Evolutionary conservation across 202 grass and related monocot species (phyloP), one percentile per base, ranked within the genome.

Genomic region (Schoenoplectus triqueter): DNA sequence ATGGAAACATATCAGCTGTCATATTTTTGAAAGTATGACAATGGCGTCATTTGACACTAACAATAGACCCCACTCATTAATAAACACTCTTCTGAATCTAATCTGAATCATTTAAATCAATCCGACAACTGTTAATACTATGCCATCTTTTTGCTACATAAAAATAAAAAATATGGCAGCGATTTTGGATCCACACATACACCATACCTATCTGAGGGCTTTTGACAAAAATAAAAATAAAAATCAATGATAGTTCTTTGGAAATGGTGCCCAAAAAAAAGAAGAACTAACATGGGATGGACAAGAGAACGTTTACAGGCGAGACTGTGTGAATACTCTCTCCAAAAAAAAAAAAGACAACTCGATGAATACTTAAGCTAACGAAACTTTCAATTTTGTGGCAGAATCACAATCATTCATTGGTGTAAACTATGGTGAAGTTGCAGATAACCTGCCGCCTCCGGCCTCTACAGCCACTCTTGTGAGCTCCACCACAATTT

Each of bases 401-500:
- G 8, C 87, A 99, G 93, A 66, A 41, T 84, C 91, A 77, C 86
- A 99, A 86, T 86, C 93, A 73, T 88, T 92, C 82, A 89, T 99
- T 78, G 96, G 96, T 7, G 80, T 99, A n/a, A 99, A 99, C 84
- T 99, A 95, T 82, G 96, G 93, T 19, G 85, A 90, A 73, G 77
- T 94, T 45, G 91, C 96, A 0, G 93, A 99, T 87, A 95, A 99
- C 80, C 96, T 99, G 15, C 93, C 93, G 47, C 86, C 93, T 50
- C 42, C 80, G 45, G 84, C 88, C 64, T 94, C 87, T 7, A 95
- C 96, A 22, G 90, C 84, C 0, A 91, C 62, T 61, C 91, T 99
- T 9, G 83, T 99, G 0, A 85, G 15, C 65, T 92, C 96, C 10
- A 99, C 96, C 51, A 87, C 96, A 17, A 90, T 99, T 19, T 91